Evolutionary conservation across 2,329 filamentous ascomycete genomes (phyloP), one percentile per base, ranked within the genome.

Genomic region (Sordariomycetes sp.): DNA sequence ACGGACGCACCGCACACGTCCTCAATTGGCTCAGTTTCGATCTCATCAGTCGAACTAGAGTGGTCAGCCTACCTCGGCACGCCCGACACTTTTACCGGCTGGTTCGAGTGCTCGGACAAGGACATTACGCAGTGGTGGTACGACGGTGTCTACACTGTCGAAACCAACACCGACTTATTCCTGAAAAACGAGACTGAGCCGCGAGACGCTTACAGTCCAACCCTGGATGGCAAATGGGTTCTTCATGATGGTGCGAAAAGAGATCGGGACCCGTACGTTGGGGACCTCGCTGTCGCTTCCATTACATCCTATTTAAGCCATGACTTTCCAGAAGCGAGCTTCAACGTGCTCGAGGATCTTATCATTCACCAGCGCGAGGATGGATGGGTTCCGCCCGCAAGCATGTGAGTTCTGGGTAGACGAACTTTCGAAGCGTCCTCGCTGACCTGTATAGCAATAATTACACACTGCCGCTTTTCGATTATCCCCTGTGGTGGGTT

Each of bases 401-500:
- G 64, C 48, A 72, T 72, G 59, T 63, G 46, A 47, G 60, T 42
- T 18, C 11, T 8, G 11, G 14, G 5, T 14, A 6, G 25, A 15
- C 10, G 17, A 12, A 21, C n/a, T n/a, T n/a, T n/a, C n/a, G n/a
- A n/a, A n/a, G n/a, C n/a, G n/a, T n/a, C n/a, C n/a, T n/a, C n/a
- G n/a, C n/a, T n/a, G n/a, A n/a, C n/a, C n/a, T n/a, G 14, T 5
- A 19, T 18, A 64, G 59, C 14, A 60, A 55, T 17, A 51, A 60
- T 32, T 72, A 72, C 41, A 59, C 55, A 1, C 58, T 72, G 2
- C 49, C 54, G 0, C 51, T 72, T 0, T 68, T 70, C 26, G 68
- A 72, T 38, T 72, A 72, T 36, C 66, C 68, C 2, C 49, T 72
- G 0, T 70, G 64, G 61, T 72, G 68, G 68, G 59, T 72, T 3